phyloP scores from a whole-genome alignment of 208 protist species.

The Angomonas ambiguus region DNA sequence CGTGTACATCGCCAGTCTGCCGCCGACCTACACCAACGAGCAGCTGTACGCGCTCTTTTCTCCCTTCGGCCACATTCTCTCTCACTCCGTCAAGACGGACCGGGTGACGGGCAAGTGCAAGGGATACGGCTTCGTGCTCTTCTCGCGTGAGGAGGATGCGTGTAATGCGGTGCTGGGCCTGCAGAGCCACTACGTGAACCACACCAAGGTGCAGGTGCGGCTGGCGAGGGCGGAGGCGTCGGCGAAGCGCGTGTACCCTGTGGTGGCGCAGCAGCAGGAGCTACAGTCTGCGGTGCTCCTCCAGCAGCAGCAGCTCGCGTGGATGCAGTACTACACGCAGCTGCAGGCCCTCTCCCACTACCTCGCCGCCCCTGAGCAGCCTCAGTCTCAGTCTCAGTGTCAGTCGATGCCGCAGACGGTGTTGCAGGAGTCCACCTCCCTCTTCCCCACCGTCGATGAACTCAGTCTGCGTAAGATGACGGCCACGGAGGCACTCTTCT shows the following conservation, averaged over 20 bases:
- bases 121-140: slow-evolving; percentile 86
- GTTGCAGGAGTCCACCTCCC: not conserved
- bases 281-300: not conserved
- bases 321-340: not conserved
- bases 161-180: slow-evolving; percentile 60
- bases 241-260: slow-evolving; percentile 64
- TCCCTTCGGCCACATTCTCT: slow-evolving; percentile 60
- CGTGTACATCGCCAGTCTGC: slow-evolving; percentile 85
- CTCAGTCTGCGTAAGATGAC: not conserved
- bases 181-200: slow-evolving; percentile 48
- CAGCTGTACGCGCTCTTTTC: slow-evolving; percentile 65
- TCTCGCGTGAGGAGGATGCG: slow-evolving; percentile 53
- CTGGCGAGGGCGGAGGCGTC: slow-evolving; percentile 71
- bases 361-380: no score
- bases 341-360: no score
- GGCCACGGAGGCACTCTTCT: not conserved
- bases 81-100: slow-evolving; percentile 63
- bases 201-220: slow-evolving; percentile 79
- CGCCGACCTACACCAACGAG: slow-evolving; percentile 61
- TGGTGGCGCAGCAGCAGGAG: slow-evolving; percentile 54
- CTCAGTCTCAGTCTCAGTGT: no score
- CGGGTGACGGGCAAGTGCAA: slow-evolving; percentile 60
- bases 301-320: not conserved
- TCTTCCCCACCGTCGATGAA: not conserved
- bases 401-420: not conserved